These are phyloP conservation scores for Penicillium sclerotiorum DNA, from an alignment of 2,329 filamentous ascomycete genomes.

Conservation along the genomic window DNA sequence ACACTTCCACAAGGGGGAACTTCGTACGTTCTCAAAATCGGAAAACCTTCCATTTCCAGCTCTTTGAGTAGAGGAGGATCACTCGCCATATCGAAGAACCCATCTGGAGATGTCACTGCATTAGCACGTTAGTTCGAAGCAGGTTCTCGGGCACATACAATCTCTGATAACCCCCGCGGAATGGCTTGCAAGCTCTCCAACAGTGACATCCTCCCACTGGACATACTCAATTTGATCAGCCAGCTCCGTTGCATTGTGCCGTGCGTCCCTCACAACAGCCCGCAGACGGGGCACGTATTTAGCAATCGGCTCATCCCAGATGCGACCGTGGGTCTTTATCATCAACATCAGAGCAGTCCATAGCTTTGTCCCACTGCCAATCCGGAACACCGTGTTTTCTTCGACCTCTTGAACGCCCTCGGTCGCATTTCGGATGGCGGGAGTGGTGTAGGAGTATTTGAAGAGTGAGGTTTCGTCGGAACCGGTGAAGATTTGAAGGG, in stretches of 20 bases:
- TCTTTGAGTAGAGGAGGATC: constrained; percentile 10
- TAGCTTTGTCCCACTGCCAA: constrained; percentile 49
- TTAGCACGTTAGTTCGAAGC: neutral
- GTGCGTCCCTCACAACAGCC: constrained; percentile 3
- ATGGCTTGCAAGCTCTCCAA: constrained; percentile 43
- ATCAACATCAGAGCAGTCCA: constrained; percentile 44
- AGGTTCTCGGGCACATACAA: constrained; percentile 33
- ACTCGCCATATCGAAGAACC: neutral
- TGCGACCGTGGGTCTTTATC: constrained; percentile 24
- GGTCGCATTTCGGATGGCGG: constrained; percentile 4
- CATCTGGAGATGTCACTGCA: neutral
- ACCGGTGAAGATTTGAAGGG: constrained; percentile 13
- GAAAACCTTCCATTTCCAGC: constrained; percentile 16
- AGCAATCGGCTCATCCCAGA: constrained; percentile 24
- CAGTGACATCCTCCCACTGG: constrained; percentile 32
- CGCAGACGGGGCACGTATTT: constrained; percentile 31
- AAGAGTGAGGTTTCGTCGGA: constrained; percentile 2
- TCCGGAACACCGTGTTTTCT: constrained; percentile 47
- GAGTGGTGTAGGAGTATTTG: constrained; percentile 7
- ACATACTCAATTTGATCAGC: constrained; percentile 9
- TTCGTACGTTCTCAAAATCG: constrained; percentile 7
- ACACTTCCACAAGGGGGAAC: constrained; percentile 15
- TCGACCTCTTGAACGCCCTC: constrained; percentile 32
- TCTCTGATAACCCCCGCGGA: constrained; percentile 41
- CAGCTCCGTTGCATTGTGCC: neutral